Evolutionary conservation across 2,329 filamentous ascomycete genomes (phyloP), one percentile per base, ranked within the genome.

Genomic region (Periconia sp.): DNA sequence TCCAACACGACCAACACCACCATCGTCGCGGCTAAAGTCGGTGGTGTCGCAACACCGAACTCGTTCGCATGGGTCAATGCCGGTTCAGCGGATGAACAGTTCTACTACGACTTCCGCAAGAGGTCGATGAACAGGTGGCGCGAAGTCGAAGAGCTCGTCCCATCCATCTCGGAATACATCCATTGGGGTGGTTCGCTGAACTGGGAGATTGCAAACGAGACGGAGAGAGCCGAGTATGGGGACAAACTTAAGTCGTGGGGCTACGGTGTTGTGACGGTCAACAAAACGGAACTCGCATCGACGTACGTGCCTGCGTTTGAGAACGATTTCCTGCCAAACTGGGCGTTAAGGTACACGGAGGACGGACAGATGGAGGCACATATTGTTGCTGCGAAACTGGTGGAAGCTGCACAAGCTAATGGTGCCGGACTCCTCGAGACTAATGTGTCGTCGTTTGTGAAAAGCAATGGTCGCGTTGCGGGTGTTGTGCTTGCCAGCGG

Each of bases 41-140:
- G 51, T 13, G 51, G 51, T 35, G 33, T 46, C n/a, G 51, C 51
- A 15, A 53, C 51, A 3, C 51, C 51, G 15, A 53, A 53, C 20
- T 53, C 51, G 0, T 53, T 53, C n/a, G 46, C 51, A 3, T 53
- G 51, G 51, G 41, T 53, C 23, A 53, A 53, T 33, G 51, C 51
- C 13, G 51, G 46, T 6, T 49, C 51, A 1, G 45, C 51, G 6
- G 47, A 49, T 15, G 15, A 35, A 2, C 23, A 49, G 15, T 53
- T 45, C 17, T 53, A 53, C 37, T 53, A 53, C 42, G 33, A 53
- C 20, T 53, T 53, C 33, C 46, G 51, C 27, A 20, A 31, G 20
- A 46, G 51, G 3, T 53, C 51, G 33, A 53, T 53, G 51, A 42
- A 45, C 19, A 41, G 46, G 17, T 53, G 51, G 51, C 41, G 33